These are phyloP conservation scores for Amylocarpus encephaloides DNA, from an alignment of 2,329 filamentous ascomycete species.

Conservation along the genomic window DNA sequence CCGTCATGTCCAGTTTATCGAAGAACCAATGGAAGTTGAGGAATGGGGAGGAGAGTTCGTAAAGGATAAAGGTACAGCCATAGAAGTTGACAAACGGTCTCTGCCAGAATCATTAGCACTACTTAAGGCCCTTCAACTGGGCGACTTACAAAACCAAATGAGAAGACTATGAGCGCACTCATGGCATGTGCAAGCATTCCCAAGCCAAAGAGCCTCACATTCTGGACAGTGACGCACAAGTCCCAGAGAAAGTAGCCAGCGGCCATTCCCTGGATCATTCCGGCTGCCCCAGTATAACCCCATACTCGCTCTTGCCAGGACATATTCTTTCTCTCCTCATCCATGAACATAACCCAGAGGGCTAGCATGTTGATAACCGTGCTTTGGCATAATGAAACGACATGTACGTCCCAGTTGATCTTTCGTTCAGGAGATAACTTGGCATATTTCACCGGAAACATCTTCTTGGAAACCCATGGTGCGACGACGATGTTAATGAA, in stretches of 20 bases:
- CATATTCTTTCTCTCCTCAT: constrained; percentile 63
- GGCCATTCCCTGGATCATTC: constrained; percentile 70
- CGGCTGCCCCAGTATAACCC: constrained; percentile 68
- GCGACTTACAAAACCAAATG: constrained; percentile 68
- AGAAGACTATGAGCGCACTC: constrained; percentile 67
- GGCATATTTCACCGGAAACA: constrained; percentile 60
- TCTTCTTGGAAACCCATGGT: constrained; percentile 54
- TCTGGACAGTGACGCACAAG: constrained; percentile 59
- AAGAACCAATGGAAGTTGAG: constrained; percentile 90
- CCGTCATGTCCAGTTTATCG: constrained; percentile 78
- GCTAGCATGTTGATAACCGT: constrained; percentile 64
- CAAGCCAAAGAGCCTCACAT: constrained; percentile 58
- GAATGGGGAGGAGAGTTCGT: constrained; percentile 80
- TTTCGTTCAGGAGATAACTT: constrained; percentile 54
- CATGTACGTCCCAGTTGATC: constrained; percentile 80
- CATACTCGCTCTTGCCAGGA: constrained; percentile 63
- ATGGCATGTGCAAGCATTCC: constrained; percentile 66
- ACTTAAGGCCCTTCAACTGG: not conserved
- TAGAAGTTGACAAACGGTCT: constrained; percentile 82
- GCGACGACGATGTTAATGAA: constrained; percentile 60
- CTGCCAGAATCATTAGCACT: constrained; percentile 38
- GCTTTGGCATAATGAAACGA: constrained; percentile 77
- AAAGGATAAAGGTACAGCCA: constrained; percentile 73
- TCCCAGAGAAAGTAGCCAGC: constrained; percentile 85
- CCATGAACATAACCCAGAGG: constrained; percentile 64